Percentiles rank a stretch among this genome's conserved stretches.
These are phyloP conservation scores for Nicotiana rustica DNA, from an alignment of 305 asterid genomes.

Conservation along the genomic window DNA sequence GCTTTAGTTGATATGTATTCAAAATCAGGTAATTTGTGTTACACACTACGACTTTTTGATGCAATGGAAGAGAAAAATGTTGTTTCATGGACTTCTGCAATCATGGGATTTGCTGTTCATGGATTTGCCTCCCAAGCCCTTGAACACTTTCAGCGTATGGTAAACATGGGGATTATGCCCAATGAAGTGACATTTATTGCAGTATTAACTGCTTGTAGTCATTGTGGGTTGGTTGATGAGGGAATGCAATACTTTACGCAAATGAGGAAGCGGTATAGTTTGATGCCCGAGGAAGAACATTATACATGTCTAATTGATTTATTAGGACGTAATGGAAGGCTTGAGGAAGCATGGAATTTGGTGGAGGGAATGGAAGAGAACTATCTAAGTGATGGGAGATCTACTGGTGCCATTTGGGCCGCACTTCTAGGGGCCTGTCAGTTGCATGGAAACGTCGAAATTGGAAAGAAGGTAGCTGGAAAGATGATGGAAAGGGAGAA, in stretches of 20 bases:
- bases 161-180: slow-evolving; percentile 43
- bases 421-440: slow-evolving; percentile 54
- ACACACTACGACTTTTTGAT: slow-evolving; percentile 46
- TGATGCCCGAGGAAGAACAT: slow-evolving; percentile 49
- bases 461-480: slow-evolving; percentile 45
- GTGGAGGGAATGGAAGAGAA: slow-evolving; percentile 43
- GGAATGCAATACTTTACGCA: slow-evolving; percentile 50
- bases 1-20: slow-evolving; percentile 59
- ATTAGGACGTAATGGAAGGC: slow-evolving; percentile 55
- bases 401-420: slow-evolving; percentile 45
- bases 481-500: slow-evolving; percentile 37
- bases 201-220: slow-evolving; percentile 54
- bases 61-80: slow-evolving; percentile 48
- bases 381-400: slow-evolving; percentile 1
- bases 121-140: slow-evolving; percentile 48
- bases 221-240: slow-evolving; percentile 51
- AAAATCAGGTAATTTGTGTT: slow-evolving; percentile 46
- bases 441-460: slow-evolving; percentile 45
- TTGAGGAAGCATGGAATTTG: slow-evolving; percentile 54
- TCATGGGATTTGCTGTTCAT: slow-evolving; percentile 50
- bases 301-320: slow-evolving; percentile 52
- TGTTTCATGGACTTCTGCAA: slow-evolving; percentile 51
- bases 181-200: slow-evolving; percentile 53
- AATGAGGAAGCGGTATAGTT: slow-evolving; percentile 43
- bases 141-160: slow-evolving; percentile 45